A percentile compares a stretch with the other conserved stretches of the same genome.
phyloP scores from a whole-genome alignment of 169 alveolate genomes.

The Fabrea salina region DNA sequence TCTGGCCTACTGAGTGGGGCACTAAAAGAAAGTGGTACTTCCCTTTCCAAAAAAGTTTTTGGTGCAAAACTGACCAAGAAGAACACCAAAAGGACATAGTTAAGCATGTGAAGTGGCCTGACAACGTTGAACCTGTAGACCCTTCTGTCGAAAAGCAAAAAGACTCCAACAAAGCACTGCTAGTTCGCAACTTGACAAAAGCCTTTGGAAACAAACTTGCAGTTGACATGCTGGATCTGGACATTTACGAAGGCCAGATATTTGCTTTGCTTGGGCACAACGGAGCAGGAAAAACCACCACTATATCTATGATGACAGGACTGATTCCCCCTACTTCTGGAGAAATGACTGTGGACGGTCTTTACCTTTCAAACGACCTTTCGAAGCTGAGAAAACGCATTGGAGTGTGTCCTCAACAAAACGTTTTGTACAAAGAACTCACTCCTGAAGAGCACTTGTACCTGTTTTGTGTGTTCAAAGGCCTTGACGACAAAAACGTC shows the following conservation, averaged over 20 bases:
- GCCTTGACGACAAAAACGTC: slow-evolving; percentile 46
- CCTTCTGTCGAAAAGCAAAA: slow-evolving; percentile 31
- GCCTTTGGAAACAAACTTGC: slow-evolving; percentile 58
- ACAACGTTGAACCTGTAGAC: slow-evolving; percentile 18
- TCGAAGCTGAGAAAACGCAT: slow-evolving; percentile 58
- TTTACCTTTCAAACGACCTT: neutral
- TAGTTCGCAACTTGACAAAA: slow-evolving; percentile 44
- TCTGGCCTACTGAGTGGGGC: slow-evolving; percentile 65
- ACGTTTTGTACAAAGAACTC: slow-evolving; percentile 74
- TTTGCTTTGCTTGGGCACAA: slow-evolving; percentile 72
- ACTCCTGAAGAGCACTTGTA: slow-evolving; percentile 81
- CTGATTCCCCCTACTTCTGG: slow-evolving; percentile 62
- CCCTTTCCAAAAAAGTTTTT: slow-evolving; percentile 36
- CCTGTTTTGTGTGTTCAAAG: slow-evolving; percentile 78
- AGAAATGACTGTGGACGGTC: neutral
- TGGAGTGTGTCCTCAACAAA: slow-evolving; percentile 89
- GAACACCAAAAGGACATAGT: slow-evolving; percentile 23
- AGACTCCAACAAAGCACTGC: slow-evolving; percentile 44
- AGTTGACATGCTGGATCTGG: slow-evolving; percentile 50
- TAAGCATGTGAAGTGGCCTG: slow-evolving; percentile 52
- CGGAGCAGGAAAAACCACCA: slow-evolving; percentile 81
- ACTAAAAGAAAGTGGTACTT: slow-evolving; percentile 54
- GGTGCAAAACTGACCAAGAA: slow-evolving; percentile 45
- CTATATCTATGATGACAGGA: slow-evolving; percentile 73
- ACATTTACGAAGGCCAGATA: slow-evolving; percentile 59